Evolutionary conservation across 192 early-diverging fungal genomes (phyloP), one percentile per base, ranked within the genome.

Genomic region (Backusella tuberculispora): DNA sequence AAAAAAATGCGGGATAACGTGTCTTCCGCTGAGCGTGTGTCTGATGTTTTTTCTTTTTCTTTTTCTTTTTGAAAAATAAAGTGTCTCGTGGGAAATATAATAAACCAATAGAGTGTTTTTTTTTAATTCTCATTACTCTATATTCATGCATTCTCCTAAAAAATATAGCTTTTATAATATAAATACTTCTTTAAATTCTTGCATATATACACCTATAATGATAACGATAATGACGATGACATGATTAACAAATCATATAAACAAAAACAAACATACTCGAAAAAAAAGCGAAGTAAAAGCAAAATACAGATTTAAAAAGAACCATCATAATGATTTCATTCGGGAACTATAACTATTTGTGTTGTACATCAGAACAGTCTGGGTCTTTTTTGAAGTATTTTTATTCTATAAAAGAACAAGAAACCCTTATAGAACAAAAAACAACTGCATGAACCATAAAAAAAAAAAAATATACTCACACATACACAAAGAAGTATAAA

Each of bases 61-160:
- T n/a, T n/a, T n/a, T 56, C 21, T 56, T 24, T 56, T 56, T 56
- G 50, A n/a, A 42, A 21, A 56, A 56, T 56, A 3, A 24, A 24
- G 21, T 56, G 19, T 21, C 50, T 56, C 50, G 50, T 56, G 50
- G 50, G 50, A 56, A 56, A 3, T 7, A 21, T 24, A 19, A 10
- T 21, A 56, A 7, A 19, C 50, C 21, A 56, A 56, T 56, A 21
- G 12, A 56, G 50, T 7, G 50, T 21, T 53, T 21, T 56, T 53
- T 53, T 21, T 53, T 53, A 53, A 53, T 56, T 56, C 50, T 56
- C 50, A 56, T 56, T 56, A 56, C 50, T 56, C 50, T 21, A 56
- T 24, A 21, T 4, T 24, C 24, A 56, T 56, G 21, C 9, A 6
- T 10, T 56, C 50, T 21, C 50, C 10, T 56, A 56, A 56, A 56